Base-by-base conservation (phyloP, 1,284 basidiomycete genomes). In the Naganishia albida region DNA sequence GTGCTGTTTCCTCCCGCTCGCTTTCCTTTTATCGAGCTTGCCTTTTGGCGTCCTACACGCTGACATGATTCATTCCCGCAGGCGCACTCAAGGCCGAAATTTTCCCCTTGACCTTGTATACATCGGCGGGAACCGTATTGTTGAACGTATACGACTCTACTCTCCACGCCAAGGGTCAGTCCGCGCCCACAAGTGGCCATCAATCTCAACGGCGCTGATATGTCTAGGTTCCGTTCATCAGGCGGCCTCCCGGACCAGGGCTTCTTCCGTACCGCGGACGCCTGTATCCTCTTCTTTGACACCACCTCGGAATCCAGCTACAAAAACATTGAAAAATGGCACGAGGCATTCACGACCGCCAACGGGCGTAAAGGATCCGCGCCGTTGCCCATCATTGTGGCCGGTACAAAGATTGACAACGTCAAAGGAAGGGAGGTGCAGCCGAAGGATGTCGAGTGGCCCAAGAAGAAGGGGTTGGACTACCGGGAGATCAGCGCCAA, bases 321-420 rank as follows among this genome's bases (percentile, higher is more conserved):
- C 62, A 59, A 67, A 28, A 63, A 53, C 53, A 63, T 71, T 20
- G 62, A 62, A 30, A 66, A 69, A 48, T 71, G 70, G 70, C 68
- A 68, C 60, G 65, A 68, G 18, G 68, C 67, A 16, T 62, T 65
- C 51, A 43, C 42, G 26, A 40, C 20, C 25, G 68, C 70, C 53
- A 70, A 69, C 63, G 51, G 63, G 20, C 68, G 68, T 25, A 63
- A 64, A 54, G 70, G 70, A n/a, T 63, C 64, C 4, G 65, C 64
- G 12, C 64, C 67, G 23, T 23, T 62, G 3, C 68, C 70, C 4
- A 51, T 71, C 25, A 64, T 69, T 50, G 60, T 71, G 18, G 70
- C 68, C 15, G 70, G 70, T n/a, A 69, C 70, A 49, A 71, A 71
- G 63, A 63, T 69, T 8, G 70, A 69, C 51, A 65, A 68, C 30